Evolutionary conservation across 176 grass and related monocot species (phyloP), one percentile per base, ranked within the genome.

Genomic region (Leersia perrieri): DNA sequence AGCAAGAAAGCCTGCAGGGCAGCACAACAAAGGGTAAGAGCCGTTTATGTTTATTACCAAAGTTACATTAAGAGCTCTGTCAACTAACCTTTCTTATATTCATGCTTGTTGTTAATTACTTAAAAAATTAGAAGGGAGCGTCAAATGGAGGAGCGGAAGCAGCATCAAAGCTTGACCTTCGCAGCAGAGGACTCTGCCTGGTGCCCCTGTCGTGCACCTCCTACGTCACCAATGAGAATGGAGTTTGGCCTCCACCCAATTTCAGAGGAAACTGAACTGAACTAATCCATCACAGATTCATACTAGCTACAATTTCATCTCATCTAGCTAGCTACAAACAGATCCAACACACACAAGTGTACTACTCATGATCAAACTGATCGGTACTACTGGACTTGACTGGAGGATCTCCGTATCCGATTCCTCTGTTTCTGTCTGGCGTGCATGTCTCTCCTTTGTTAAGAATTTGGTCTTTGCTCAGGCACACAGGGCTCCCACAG

Each of bases 191-290:
- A 0, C 90, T 99, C 42, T 95, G 92, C 66, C 79, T 99, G 75
- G 92, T 98, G 75, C 92, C 96, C 13, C 86, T 95, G 5, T 93
- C 96, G 0, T 98, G 96, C 84, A 95, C 92, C 4, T 98, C 96
- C 5, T 98, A 93, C 74, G 87, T 98, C 27, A 95, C 96, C 72
- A 93, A 83, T 7, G 96, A 95, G 76, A 92, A 95, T 63, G 92
- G 80, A 63, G 40, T 89, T 28, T 98, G 95, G 95, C 65, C 84
- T 31, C 88, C 80, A 65, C 76, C 78, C n/a, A 87, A 89, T 74
- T 93, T 91, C 32, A 71, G 83, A 35, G 86, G 81, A 84, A 88
- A 84, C 73, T 82, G 16, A 20, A 20, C 45, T 51, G 20, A 55
- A 55, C 51, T n/a, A 58, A 58, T 58, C 53, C n/a, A 25, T 58